Evolutionary conservation across 768 basidiomycete species (phyloP).

Genomic region (Kwoniella botswanensis): DNA sequence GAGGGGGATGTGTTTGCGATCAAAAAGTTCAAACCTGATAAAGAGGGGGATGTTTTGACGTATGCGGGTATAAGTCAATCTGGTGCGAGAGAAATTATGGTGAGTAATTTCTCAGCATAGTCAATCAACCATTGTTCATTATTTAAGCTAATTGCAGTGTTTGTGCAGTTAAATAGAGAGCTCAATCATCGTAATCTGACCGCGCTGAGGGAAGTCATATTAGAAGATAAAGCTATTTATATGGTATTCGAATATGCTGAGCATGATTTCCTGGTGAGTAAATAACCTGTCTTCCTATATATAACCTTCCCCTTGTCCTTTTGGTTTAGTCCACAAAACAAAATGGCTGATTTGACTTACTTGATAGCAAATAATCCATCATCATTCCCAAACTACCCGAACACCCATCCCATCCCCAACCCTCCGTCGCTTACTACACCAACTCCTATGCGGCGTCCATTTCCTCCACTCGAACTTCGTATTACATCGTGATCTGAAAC

Average conservation of each 20-base stretch:
- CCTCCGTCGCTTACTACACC: slow-evolving; percentile 90
- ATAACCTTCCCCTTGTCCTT: not conserved
- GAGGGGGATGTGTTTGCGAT: slow-evolving; percentile 80
- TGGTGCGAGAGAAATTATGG: slow-evolving; percentile 94
- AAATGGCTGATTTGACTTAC: too few relatives aligned
- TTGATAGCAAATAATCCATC: slow-evolving; percentile 93
- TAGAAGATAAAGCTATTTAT: slow-evolving; percentile 98
- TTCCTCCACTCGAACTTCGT: slow-evolving; percentile 96
- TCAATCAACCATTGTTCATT: not conserved
- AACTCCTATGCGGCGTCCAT: slow-evolving; percentile 88
- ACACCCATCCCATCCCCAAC: slow-evolving; percentile 73
- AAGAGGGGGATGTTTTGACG: slow-evolving; percentile 92
- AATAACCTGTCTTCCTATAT: not conserved
- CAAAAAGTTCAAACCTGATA: slow-evolving; percentile 99
- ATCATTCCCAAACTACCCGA: slow-evolving; percentile 89
- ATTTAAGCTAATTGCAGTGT: not conserved
- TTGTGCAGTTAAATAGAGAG: slow-evolving; percentile 38
- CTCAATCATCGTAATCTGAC: slow-evolving; percentile 74
- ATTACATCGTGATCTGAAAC: slow-evolving; percentile 96
- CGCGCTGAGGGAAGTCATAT: slow-evolving; percentile 87
- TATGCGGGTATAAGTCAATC: slow-evolving; percentile 99
- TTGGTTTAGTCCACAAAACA: not conserved
- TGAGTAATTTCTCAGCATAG: slow-evolving; percentile 59
- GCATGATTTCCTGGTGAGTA: slow-evolving; percentile 89
- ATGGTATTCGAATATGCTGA: slow-evolving; percentile 99